Percentiles rank a stretch among this genome's conserved stretches.
Conservation (phyloP, 2,329 filamentous ascomycete genomes). For the Furcasterigmium sp. region DNA sequence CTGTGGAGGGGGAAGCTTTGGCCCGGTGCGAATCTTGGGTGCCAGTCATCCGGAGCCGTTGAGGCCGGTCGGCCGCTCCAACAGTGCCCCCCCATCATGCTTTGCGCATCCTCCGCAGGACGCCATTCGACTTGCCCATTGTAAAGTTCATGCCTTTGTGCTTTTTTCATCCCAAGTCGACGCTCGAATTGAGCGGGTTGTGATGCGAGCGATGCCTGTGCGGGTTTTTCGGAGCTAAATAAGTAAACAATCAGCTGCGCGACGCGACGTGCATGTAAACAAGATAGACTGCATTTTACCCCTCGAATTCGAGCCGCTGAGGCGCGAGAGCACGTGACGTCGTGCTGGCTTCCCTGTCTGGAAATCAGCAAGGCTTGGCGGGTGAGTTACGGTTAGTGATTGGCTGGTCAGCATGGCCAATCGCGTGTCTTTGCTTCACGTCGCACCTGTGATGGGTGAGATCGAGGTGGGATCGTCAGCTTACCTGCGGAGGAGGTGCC, state of each 20-base stretch:
- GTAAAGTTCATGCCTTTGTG: background rate
- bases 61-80: background rate
- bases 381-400: background rate
- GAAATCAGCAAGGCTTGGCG: background rate
- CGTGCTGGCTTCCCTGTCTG: no score
- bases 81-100: no score
- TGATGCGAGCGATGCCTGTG: background rate
- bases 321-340: background rate
- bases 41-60: background rate
- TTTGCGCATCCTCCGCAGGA: no score
- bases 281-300: background rate
- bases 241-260: background rate
- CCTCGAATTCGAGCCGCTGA: background rate
- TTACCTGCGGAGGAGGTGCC: no score
- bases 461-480: no score
- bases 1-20: background rate
- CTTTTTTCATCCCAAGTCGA: background rate
- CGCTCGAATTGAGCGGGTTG: background rate
- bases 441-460: background rate
- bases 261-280: background rate
- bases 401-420: background rate
- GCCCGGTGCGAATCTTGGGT: background rate
- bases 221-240: background rate
- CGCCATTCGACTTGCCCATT: no score
- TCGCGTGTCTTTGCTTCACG: background rate